These are phyloP conservation scores for Alternaria novae-zelandiae DNA, from an alignment of 2,329 filamentous ascomycete genomes.

Conservation along the genomic window DNA sequence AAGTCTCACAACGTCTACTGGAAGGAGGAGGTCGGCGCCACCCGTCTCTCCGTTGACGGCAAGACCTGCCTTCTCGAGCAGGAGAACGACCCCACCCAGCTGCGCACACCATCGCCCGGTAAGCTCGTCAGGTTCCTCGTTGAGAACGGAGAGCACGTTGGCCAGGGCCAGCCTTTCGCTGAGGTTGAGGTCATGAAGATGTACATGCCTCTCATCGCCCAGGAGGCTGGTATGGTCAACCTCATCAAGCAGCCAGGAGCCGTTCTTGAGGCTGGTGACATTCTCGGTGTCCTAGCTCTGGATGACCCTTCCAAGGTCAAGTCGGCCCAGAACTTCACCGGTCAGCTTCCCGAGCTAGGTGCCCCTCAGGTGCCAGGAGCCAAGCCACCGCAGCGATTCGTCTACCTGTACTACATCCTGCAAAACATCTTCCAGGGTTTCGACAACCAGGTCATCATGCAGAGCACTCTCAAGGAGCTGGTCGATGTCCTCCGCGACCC, in stretches of 20 bases:
- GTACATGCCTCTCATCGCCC: conserved; percentile 98
- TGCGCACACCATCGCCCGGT: conserved; percentile 91
- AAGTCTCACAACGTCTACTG: conserved; percentile 99
- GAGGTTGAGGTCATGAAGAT: conserved; percentile 99
- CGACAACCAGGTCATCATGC: conserved; percentile 98
- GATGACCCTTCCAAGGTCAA: conserved; percentile 97
- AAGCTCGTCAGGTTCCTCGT: conserved; percentile 98
- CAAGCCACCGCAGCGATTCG: conserved; percentile 90
- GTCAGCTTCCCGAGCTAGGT: conserved; percentile 85
- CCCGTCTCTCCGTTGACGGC: conserved; percentile 92
- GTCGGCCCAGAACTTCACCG: conserved; percentile 92
- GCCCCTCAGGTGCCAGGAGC: conserved; percentile 84
- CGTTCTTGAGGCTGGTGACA: conserved; percentile 97
- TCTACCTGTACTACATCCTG: conserved; percentile 76
- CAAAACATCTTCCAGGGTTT: conserved; percentile 90
- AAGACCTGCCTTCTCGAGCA: conserved; percentile 98
- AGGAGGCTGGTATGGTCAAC: conserved; percentile 95
- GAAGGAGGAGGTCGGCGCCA: conserved; percentile 98
- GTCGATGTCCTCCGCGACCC: conserved; percentile 88
- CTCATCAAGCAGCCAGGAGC: conserved; percentile 99
- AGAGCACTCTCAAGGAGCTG: conserved; percentile 80
- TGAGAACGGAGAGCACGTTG: conserved; percentile 92
- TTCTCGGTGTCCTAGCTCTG: conserved; percentile 93
- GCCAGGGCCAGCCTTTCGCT: conserved; percentile 89
- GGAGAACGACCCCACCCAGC: conserved; percentile 97